Percentiles rank a stretch among this genome's conserved stretches.
Evolutionary conservation across 228 moss, liverwort and hornwort species (phyloP).

Genomic region (Sphagnum magellanicum): DNA sequence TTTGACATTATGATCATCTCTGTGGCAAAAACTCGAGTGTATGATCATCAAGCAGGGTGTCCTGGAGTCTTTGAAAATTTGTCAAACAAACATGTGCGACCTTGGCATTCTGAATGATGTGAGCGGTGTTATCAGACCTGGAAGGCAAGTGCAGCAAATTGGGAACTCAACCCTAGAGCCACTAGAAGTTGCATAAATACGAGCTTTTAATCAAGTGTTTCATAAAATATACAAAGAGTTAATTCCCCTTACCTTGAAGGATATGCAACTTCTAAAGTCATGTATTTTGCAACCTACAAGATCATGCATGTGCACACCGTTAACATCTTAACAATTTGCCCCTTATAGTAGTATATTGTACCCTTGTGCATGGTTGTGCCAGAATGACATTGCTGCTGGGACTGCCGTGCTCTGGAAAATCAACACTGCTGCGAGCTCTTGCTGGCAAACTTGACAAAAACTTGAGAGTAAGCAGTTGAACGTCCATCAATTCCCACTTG

Average conservation of each 20-base stretch:
- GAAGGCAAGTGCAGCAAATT: slow-evolving; percentile 1
- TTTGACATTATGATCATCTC: too few relatives aligned
- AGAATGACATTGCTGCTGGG: neutral
- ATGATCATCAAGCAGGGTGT: too few relatives aligned
- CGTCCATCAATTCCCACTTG: neutral
- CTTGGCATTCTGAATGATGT: slow-evolving; percentile 3
- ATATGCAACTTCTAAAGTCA: too few relatives aligned
- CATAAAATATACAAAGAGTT: neutral
- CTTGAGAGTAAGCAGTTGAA: slow-evolving; percentile 10
- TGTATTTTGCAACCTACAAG: neutral
- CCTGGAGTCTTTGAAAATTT: neutral
- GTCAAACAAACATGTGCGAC: slow-evolving; percentile 2
- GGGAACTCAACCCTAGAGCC: neutral
- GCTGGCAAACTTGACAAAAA: slow-evolving; percentile 23
- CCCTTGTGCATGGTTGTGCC: neutral
- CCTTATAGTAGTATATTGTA: neutral
- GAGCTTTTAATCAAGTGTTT: too few relatives aligned
- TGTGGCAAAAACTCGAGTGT: too few relatives aligned
- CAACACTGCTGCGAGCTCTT: slow-evolving; percentile 7
- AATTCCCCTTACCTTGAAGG: neutral
- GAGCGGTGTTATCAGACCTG: slow-evolving; percentile 7
- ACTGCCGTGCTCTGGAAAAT: neutral
- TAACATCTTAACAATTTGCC: too few relatives aligned
- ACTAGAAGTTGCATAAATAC: neutral
- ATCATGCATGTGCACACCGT: neutral